Base-by-base conservation (phyloP, 202 grass and related monocot species). In the Setaria italica region DNA sequence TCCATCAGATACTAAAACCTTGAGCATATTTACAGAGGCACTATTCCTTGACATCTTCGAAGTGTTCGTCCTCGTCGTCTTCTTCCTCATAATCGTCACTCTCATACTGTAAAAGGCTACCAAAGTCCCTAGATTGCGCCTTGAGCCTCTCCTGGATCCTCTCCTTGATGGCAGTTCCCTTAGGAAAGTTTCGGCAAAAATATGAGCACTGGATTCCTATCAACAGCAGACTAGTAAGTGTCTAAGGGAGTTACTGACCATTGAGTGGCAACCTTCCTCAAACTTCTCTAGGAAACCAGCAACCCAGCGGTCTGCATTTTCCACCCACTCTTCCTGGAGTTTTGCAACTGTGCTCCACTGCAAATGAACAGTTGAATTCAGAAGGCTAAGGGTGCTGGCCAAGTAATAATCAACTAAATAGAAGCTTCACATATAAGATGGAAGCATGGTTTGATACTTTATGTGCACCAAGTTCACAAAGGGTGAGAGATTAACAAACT, bases 251-350 rank as follows among this genome's bases (percentile, higher is more conserved):
- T 17, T 2, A 88, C 80, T 84, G 37, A 99, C 97, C 97, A 99
- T 99, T 76, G 90, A 94, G 77, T 96, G 93, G 64, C 92, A 99
- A 64, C 97, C 94, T 83, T 99, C 97, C 84, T 99, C 97, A 54
- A 99, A 99, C 76, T 96, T 99, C 78, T 91, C 93, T 58, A 99
- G 92, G 81, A 99, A 99, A 79, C 97, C 97, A 81, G 85, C 97
- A 87, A 99, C 97, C 97, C 97, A 99, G 82, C 97, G 88, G 82
- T 99, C 97, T 49, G 97, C 97, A 83, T 99, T 99, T 74, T 99
- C 97, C 50, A 99, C 94, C 97, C 97, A 99, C 82, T 96, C 93
- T 81, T 99, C 97, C 73, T 99, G 97, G 70, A 99, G 91, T 78
- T 94, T 92, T 42, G 88, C 87, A 80, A 97, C 87, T 48, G 88